A percentile compares a stretch with the other conserved stretches of the same genome.
phyloP scores from a whole-genome alignment of 2,329 filamentous ascomycete genomes.

The Aureobasidium sp. region DNA sequence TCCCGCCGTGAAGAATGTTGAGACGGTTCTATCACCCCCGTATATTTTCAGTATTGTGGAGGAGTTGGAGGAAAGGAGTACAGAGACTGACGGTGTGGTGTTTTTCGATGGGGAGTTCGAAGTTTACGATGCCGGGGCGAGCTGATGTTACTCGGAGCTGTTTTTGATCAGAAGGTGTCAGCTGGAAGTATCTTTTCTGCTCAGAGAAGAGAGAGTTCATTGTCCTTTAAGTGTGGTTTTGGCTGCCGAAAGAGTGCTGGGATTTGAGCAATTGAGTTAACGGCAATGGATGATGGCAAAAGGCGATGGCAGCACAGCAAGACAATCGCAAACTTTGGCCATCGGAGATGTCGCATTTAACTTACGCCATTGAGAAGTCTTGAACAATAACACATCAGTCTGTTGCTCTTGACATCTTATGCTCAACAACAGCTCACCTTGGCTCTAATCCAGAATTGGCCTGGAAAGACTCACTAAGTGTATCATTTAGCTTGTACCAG shows the following conservation, averaged over 20 bases:
- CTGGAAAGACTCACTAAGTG: conserved; percentile 75
- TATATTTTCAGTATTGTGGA: neutral
- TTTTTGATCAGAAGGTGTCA: neutral
- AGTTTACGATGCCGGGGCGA: conserved; percentile 60
- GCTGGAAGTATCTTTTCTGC: neutral
- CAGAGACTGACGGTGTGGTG: conserved; percentile 60
- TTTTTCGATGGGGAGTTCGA: conserved; percentile 67
- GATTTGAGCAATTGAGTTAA: too few relatives aligned
- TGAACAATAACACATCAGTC: conserved; percentile 1
- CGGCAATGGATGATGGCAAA: neutral
- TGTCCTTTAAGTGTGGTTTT: too few relatives aligned
- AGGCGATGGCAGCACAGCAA: neutral
- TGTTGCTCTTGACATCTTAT: neutral
- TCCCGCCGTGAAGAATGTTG: conserved; percentile 69
- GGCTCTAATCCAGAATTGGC: conserved; percentile 81
- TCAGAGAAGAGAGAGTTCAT: too few relatives aligned
- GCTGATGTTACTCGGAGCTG: conserved; percentile 63
- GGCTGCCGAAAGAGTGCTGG: too few relatives aligned
- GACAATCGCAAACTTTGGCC: too few relatives aligned
- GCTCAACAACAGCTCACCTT: conserved; percentile 48
- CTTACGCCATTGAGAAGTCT: conserved; percentile 39
- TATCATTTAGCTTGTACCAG: neutral
- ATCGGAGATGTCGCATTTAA: neutral
- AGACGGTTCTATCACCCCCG: conserved; percentile 57
- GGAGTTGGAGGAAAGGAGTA: neutral